Evolutionary conservation across 208 protist species (phyloP), one percentile per base, ranked within the genome.

Genomic region (Leishmania tarentolae): DNA sequence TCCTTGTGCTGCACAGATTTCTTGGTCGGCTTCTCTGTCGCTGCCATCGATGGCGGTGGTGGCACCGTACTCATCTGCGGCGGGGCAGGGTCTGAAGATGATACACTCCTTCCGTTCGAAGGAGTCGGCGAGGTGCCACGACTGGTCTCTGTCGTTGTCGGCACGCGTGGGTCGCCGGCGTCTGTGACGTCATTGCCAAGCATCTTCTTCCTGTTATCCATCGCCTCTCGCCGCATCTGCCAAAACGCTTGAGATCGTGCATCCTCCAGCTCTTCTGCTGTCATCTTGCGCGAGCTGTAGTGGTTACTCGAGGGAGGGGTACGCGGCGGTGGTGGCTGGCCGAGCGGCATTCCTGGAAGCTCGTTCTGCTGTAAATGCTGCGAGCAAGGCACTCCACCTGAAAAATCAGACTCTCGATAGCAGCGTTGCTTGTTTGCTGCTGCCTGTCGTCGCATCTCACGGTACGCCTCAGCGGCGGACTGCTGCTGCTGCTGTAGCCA

Each of bases 141-240:
- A 82, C 8, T 59, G 63, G 47, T 56, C 66, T 21, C 63, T 56
- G 40, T 56, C 61, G n/a, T 52, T 28, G 28, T 50, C 44, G 28
- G 53, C 56, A 52, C 56, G 35, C 24, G 46, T 53, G 31, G n/a
- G 66, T 15, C 52, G 71, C 52, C 59, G 71, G 21, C 40, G 40
- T 28, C 79, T 59, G 7, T 61, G 21, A 9, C 74, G 77, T 89
- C 87, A 21, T 88, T 68, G n/a, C 85, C 93, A 65, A 94, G 79
- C 68, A 92, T 87, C 61, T 91, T 88, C n/a, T 82, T 80, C 73
- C 90, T 93, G 86, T 98, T 98, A 75, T 94, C 83, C 66, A 95
- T 89, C 2, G 93, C 92, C 79, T 95, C 93, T 21, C 87, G 86
- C 6, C 94, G 88, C 93, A 98, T 97, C 83, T 98, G 88, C 96